Conservation (phyloP, 2,329 filamentous ascomycete species). For the Exophiala sideris region DNA sequence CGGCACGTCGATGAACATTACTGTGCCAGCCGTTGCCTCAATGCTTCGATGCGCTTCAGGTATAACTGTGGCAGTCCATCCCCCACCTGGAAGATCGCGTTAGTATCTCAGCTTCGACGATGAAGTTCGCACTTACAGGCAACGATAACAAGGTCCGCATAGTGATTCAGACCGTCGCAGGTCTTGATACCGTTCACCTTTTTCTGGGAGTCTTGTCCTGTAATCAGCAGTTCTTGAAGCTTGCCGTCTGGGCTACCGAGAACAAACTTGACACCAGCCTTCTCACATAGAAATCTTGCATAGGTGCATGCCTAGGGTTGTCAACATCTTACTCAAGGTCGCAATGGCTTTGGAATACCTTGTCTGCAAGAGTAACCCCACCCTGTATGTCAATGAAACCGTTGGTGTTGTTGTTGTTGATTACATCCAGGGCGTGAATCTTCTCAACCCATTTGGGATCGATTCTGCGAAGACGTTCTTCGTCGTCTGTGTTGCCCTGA, state of each 20-base stretch:
- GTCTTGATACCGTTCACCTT: slow-evolving; percentile 31
- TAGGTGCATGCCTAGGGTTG: slow-evolving; percentile 25
- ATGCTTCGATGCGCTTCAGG: slow-evolving; percentile 31
- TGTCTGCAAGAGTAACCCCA: slow-evolving; percentile 31
- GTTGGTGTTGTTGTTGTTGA: slow-evolving; percentile 27
- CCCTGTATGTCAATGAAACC: slow-evolving; percentile 30
- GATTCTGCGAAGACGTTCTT: slow-evolving; percentile 36
- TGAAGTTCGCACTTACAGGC: slow-evolving; percentile 17
- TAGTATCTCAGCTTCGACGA: neutral
- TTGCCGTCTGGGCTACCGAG: slow-evolving; percentile 27
- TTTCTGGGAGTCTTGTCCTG: slow-evolving; percentile 12
- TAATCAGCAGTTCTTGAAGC: slow-evolving; percentile 2
- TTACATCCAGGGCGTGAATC: slow-evolving; percentile 27
- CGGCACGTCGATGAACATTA: slow-evolving; percentile 37
- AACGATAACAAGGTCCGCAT: slow-evolving; percentile 30
- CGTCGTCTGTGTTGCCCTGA: slow-evolving; percentile 21
- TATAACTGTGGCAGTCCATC: slow-evolving; percentile 32
- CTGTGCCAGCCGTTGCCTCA: slow-evolving; percentile 40
- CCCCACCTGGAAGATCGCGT: slow-evolving; percentile 24
- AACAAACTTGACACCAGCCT: slow-evolving; percentile 31
- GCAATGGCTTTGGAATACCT: slow-evolving; percentile 14
- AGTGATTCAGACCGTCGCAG: slow-evolving; percentile 27
- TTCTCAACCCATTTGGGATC: slow-evolving; percentile 39
- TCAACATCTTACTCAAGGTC: neutral
- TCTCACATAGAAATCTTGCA: slow-evolving; percentile 27